Evolutionary conservation across 2,329 filamentous ascomycete genomes (phyloP), one percentile per base, ranked within the genome.

Genomic region (Apiospora arundinis): DNA sequence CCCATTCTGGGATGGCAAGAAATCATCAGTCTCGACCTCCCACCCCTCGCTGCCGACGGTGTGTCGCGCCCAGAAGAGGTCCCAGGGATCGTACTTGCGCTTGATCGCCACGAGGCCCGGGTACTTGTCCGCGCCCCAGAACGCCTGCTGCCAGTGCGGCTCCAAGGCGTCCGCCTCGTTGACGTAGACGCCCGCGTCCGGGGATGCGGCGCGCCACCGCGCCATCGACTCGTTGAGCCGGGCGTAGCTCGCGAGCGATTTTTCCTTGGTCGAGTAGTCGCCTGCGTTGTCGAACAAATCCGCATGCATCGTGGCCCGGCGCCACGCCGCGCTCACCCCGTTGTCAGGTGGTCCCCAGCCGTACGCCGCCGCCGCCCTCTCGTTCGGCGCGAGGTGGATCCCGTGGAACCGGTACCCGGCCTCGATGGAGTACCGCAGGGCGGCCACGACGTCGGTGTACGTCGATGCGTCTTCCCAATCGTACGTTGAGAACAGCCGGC

Each of bases 41-140:
- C 87, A 90, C 5, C 77, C 79, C 69, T 89, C 86, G 73, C 85
- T 88, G 0, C 87, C 88, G 12, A 89, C 87, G 14, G 80, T 85
- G 8, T 82, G 83, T 2, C 79, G 80, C 46, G 85, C 86, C 74
- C 87, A 87, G 67, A 87, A 88, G 4, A 89, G 69, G 3, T 79
- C 78, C 16, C 78, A 72, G 0, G 84, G 81, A 78, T 89, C 88
- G 74, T 83, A 86, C 68, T 78, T 82, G 56, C 82, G 77, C 83
- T 90, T 90, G 44, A 90, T 81, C 18, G 69, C 56, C 28, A 83
- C 73, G 66, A 88, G 74, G 23, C 74, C 76, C 7, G 74, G 74
- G 74, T 87, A 88, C 70, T 87, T 84, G 7, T 52, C 72, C 4
- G 42, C 42, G 7, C 87, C 87, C 75, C 81, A 88, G 77, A 88